Base-by-base conservation (phyloP, 495 filamentous ascomycete genomes). In the Penicillium steckii region DNA sequence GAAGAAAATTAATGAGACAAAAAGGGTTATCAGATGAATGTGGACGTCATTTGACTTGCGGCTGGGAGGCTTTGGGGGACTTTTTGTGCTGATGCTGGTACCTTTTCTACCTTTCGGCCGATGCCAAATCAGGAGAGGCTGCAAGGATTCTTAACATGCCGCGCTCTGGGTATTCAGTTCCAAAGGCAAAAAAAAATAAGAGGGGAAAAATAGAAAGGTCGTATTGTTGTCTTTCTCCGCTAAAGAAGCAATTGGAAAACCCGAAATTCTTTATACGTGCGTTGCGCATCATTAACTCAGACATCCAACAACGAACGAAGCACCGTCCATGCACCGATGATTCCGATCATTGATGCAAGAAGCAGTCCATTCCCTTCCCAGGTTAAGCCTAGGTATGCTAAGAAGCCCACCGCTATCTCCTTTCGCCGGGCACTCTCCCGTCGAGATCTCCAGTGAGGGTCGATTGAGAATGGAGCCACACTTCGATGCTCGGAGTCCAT, bases 381-480 rank as follows among this genome's bases (percentile, higher is more conserved):
- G n/a, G 84, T 87, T 61, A 79, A 59, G 0, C 65, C 72, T 25
- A 86, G 55, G 69, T 84, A 86, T 8, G 81, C 76, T 22, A 75
- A 46, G 13, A 77, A 52, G 33, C 84, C 84, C 8, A 85, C 79
- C n/a, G 79, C 53, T n/a, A 83, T 42, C 63, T 87, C 84, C 53
- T 73, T 79, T 48, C 61, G 67, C 35, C 82, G 69, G 17, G 82
- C 83, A n/a, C 56, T 55, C 40, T 74, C 71, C 50, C 80, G 68
- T 53, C 70, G 69, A 35, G 61, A 43, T 45, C 58, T 65, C 82
- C 82, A 86, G 9, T 67, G 54, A 10, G 76, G 69, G 59, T 82
- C 76, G 44, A 85, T 74, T 17, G 69, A 57, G 59, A 85, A 85
- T 3, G 83, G 83, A 33, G 78, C 69, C 13, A 65, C 52, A 4